Evolutionary conservation across 2,329 filamentous ascomycete genomes (phyloP).

Genomic region (Nigrospora oryzae): DNA sequence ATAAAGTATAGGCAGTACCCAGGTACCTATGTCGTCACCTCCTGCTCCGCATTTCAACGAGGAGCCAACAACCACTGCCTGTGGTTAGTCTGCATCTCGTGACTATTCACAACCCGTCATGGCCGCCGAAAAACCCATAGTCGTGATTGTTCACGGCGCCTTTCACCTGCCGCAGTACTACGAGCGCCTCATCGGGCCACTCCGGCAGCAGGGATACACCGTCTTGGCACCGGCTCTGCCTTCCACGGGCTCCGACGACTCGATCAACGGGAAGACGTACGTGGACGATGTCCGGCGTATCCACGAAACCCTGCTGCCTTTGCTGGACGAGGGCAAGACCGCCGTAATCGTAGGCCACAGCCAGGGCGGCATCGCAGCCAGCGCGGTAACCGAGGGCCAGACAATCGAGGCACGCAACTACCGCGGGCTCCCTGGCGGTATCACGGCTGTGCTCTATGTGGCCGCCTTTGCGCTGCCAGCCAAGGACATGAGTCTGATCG

Average conservation of each 20-base stretch:
- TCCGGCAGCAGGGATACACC: slow-evolving; percentile 10
- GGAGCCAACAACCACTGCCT: no score
- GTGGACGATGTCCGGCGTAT: slow-evolving; percentile 12
- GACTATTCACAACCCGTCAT: no score
- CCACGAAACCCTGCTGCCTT: slow-evolving; percentile 9
- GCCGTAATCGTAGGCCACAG: slow-evolving; percentile 15
- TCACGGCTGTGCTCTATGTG: slow-evolving; percentile 18
- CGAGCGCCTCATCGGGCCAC: slow-evolving; percentile 9
- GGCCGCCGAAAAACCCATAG: slow-evolving; percentile 5
- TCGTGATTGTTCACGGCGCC: slow-evolving; percentile 13
- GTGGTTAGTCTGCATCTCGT: no score
- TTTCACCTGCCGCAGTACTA: slow-evolving; percentile 12
- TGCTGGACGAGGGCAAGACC: slow-evolving; percentile 12
- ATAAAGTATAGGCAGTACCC: no score
- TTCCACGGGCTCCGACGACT: slow-evolving; percentile 12
- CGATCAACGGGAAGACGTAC: slow-evolving; percentile 12
- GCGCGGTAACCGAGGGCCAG: slow-evolving; percentile 14
- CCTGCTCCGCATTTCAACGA: no score
- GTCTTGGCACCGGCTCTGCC: slow-evolving; percentile 6
- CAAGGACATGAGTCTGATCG: slow-evolving; percentile 8
- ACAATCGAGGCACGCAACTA: slow-evolving; percentile 15
- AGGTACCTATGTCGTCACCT: no score
- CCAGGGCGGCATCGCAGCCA: slow-evolving; percentile 20
- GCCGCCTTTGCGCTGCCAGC: slow-evolving; percentile 15
- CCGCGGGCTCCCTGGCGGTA: slow-evolving; percentile 15